Base-by-base conservation (phyloP, 306 rosid genomes). In the Sophora flavescens region DNA sequence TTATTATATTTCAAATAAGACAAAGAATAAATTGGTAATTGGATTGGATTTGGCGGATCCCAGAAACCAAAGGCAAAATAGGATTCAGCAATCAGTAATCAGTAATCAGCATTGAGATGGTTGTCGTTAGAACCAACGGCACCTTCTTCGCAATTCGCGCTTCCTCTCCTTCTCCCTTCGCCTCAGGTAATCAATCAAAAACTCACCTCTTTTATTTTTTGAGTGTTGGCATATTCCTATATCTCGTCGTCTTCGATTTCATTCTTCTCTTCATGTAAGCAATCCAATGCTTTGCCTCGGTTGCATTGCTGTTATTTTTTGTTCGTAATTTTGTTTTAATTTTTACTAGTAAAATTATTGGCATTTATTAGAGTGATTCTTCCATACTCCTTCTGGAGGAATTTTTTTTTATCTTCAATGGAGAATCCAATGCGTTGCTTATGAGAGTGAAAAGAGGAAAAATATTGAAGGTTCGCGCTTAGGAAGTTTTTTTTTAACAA, bases 151-250 rank as follows among this genome's bases (percentile, higher is more conserved):
- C 85, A 30, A 56, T 79, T 76, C 80, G 83, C 36, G 15, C 74
- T 57, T 44, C 66, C 5, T 82, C 87, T 28, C 28, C 85, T 44
- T 76, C 88, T 12, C 72, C 84, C 41, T 59, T 75, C 60, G n/a
- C 84, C 39, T 83, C 89, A 79, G 96, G 96, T 87, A 63, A 42
- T 15, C 56, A 38, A 70, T 66, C 12, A 74, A 10, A 13, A 53
- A 63, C 39, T 28, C 77, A 18, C 11, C 1, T 22, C 11, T 22
- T 17, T 61, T 5, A 8, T 30, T 30, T 2, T 30, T 30, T 30
- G 32, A 39, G 1, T 58, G 12, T 28, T 58, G 8, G 11, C 16
- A 39, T 1, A 35, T 9, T 61, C 42, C 22, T 10, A 10, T 61
- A 36, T 11, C 14, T 50, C 68, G 15, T 68, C 28, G 14, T 17